These are phyloP conservation scores for Euphorbia celastroides DNA, from an alignment of 441 rosid species.

Conservation along the genomic window DNA sequence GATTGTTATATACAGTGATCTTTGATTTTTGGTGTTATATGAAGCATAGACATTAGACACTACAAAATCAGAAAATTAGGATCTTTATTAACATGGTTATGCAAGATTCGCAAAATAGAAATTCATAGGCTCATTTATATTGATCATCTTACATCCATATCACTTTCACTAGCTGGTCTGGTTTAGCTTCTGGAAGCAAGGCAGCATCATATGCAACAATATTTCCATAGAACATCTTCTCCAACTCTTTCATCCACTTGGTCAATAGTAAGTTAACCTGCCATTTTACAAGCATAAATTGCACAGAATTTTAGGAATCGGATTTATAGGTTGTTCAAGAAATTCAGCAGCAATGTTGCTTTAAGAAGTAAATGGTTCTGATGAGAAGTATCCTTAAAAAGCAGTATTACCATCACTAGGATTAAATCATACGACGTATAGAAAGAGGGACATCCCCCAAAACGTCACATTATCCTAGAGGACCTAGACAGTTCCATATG, in stretches of 20 bases:
- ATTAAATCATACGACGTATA: too few species aligned
- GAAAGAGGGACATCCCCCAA: too few species aligned
- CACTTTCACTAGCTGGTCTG: constrained; percentile 55
- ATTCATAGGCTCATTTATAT: constrained; percentile 1
- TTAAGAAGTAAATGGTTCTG: neutral
- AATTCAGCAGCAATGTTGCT: neutral
- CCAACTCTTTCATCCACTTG: constrained; percentile 97
- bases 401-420: too few species aligned
- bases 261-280: constrained; percentile 86
- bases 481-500: too few species aligned
- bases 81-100: neutral
- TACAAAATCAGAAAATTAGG: neutral
- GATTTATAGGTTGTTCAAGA: neutral
- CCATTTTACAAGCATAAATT: constrained; percentile 20
- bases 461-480: too few species aligned
- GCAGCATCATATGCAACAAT: constrained; percentile 84
- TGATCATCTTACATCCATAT: constrained; percentile 63
- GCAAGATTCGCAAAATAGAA: neutral
- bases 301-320: neutral
- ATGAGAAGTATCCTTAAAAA: too few species aligned
- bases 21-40: too few species aligned
- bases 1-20: too few species aligned
- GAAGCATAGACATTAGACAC: too few species aligned
- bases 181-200: constrained; percentile 79
- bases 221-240: constrained; percentile 92